Evolutionary conservation across 768 basidiomycete genomes (phyloP), one percentile per base, ranked within the genome.

Genomic region (Lyophyllum shimeji): DNA sequence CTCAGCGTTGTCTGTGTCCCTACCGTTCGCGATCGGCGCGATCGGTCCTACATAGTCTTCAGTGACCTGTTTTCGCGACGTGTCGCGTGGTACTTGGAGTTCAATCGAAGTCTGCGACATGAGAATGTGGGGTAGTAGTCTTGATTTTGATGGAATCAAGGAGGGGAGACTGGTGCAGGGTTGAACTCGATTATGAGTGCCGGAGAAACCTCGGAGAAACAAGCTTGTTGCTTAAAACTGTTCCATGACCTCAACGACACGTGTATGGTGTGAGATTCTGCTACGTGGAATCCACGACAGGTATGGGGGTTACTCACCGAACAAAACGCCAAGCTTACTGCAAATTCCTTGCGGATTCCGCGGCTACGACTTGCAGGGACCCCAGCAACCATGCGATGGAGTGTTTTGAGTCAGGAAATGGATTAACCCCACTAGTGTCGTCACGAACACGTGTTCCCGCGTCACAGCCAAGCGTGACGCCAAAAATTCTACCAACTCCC

Each of bases 61-160:
- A 13, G 48, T 18, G 21, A 56, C 45, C 12, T 61, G 60, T 53
- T 61, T 61, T 37, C 48, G 57, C 12, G 39, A 37, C 20, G 51
- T 44, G 12, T 58, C 60, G 24, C 45, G 57, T 9, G 34, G 51
- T 27, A 50, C 47, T 2, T 53, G 48, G 39, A 53, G 52, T 43
- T 61, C 54, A 11, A 51, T 47, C 3, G 53, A 29, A 24, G 50
- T 37, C 25, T 52, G 50, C 15, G 47, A 40, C 60, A 58, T 61
- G 7, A 31, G 15, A 31, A 34, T 31, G 27, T 46, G 53, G 34
- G 39, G 31, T 37, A 18, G 31, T 45, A 21, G 40, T n/a, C 18
- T 44, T 15, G 46, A n/a, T 18, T 37, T 13, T 6, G 34, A 13
- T 6, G 9, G 46, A 44, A 33, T 23, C 12, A 29, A 33, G 42